Conservation (phyloP, 2,329 filamentous ascomycete species). For the Pyrenophora seminiperda region DNA sequence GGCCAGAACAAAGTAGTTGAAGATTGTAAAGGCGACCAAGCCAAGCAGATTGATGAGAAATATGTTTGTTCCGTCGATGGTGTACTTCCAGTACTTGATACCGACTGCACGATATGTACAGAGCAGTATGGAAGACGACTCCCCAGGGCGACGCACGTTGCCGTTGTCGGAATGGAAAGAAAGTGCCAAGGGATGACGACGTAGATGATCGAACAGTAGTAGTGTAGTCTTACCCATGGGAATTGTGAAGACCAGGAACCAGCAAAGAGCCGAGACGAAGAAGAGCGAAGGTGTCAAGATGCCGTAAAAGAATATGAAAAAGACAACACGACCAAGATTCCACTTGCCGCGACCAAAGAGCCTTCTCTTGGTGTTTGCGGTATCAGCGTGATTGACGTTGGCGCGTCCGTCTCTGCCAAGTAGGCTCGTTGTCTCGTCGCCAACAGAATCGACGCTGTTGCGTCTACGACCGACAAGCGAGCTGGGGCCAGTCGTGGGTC, state of each 20-base stretch:
- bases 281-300: conserved; percentile 86
- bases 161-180: conserved; percentile 88
- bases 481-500: conserved; percentile 69
- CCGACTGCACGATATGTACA: conserved; percentile 98
- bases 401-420: conserved; percentile 70
- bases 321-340: conserved; percentile 92
- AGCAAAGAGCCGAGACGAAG: conserved; percentile 84
- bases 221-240: conserved; percentile 97
- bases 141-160: conserved; percentile 71
- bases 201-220: conserved; percentile 86
- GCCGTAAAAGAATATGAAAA: conserved; percentile 95
- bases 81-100: conserved; percentile 98
- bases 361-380: conserved; percentile 69
- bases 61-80: conserved; percentile 96
- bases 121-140: conserved; percentile 82
- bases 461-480: conserved; percentile 86
- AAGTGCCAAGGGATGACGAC: conserved; percentile 87
- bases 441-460: conserved; percentile 84
- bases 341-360: conserved; percentile 95
- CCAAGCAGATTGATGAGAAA: conserved; percentile 97
- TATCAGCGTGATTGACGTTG: conserved; percentile 47
- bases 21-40: conserved; percentile 90
- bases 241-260: conserved; percentile 96
- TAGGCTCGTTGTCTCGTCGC: conserved; percentile 87
- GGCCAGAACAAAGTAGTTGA: conserved; percentile 85